phyloP scores from a whole-genome alignment of 2,329 filamentous ascomycete genomes.

The Aspergillus felis region DNA sequence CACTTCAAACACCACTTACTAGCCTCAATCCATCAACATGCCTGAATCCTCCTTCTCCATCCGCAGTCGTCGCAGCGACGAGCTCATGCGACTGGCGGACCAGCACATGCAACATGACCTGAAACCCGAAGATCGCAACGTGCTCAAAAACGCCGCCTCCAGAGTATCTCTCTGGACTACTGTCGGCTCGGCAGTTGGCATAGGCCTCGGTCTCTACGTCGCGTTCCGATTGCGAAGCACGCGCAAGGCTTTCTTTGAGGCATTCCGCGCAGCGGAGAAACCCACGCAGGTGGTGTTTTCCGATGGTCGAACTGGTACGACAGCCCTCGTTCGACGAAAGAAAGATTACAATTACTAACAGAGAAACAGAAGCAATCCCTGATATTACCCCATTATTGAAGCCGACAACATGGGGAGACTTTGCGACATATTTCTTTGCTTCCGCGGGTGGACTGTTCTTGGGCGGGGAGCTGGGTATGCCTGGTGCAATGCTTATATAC shows the following conservation, averaged over 20 bases:
- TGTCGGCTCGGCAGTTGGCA: slow-evolving; percentile 57
- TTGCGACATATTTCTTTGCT: slow-evolving; percentile 62
- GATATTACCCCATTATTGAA: slow-evolving; percentile 57
- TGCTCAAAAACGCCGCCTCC: slow-evolving; percentile 52
- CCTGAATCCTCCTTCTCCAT: slow-evolving; percentile 47
- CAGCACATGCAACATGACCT: slow-evolving; percentile 58
- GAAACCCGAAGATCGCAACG: slow-evolving; percentile 55
- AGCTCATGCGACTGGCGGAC: slow-evolving; percentile 54
- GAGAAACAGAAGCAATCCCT: slow-evolving; percentile 53
- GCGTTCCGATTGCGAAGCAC: slow-evolving; percentile 55
- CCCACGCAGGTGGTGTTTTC: slow-evolving; percentile 61
- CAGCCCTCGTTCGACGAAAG: not conserved
- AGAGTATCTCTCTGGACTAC: slow-evolving; percentile 54
- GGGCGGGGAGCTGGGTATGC: slow-evolving; percentile 54
- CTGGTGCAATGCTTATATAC: not conserved
- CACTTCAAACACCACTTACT: not conserved
- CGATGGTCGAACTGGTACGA: slow-evolving; percentile 54
- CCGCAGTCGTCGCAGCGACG: slow-evolving; percentile 45
- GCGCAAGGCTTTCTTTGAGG: slow-evolving; percentile 57
- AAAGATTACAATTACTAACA: not conserved
- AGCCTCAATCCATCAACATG: slow-evolving; percentile 7
- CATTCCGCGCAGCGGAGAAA: slow-evolving; percentile 58
- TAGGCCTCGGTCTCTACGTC: slow-evolving; percentile 56
- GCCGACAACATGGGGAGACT: slow-evolving; percentile 56
- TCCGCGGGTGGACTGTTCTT: slow-evolving; percentile 59